Evolutionary conservation across 176 grass and related monocot species (phyloP), one percentile per base, ranked within the genome.

Genomic region (Miscanthus lutarioriparius): DNA sequence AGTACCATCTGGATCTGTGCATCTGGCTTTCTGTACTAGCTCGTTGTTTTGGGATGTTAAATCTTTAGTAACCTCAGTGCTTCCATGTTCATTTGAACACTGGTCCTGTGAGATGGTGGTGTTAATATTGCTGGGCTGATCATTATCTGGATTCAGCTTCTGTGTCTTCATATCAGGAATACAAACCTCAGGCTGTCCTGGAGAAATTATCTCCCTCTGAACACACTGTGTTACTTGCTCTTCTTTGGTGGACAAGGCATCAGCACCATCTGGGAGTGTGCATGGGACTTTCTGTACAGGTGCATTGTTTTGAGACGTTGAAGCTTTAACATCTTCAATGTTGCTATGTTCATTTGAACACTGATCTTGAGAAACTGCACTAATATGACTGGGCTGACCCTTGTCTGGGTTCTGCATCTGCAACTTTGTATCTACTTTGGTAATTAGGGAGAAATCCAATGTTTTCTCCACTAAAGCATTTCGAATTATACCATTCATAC

Each of bases 251-350:
- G 67, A 75, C 74, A 84, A 74, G 28, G 10, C 81, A 78, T 35
- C 38, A 72, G 37, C 78, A 67, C 48, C 8, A 27, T 92, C 72
- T 79, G 81, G 56, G 35, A 64, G 51, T 49, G 80, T 61, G 14
- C 51, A 56, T 41, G 69, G 63, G 64, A n/a, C 19, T 76, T 83
- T 72, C 67, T 39, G 51, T 65, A 35, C 44, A 36, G 53, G 77
- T n/a, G 10, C 72, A 53, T 89, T 90, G 82, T 75, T 90, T 87
- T 81, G 70, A 58, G 38, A 69, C 33, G 23, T n/a, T 85, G 44
- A 64, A 63, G 59, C 28, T 78, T 78, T 67, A 73, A 17, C 33
- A 66, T 67, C 68, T 67, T 41, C 81, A 74, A 38, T 68, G 6
- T 14, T 43, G 19, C 36, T 58, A 58, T 49, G 23, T 39, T 53